These are phyloP conservation scores for Laguncularia racemosa DNA, from an alignment of 345 rosid species.

Conservation along the genomic window DNA sequence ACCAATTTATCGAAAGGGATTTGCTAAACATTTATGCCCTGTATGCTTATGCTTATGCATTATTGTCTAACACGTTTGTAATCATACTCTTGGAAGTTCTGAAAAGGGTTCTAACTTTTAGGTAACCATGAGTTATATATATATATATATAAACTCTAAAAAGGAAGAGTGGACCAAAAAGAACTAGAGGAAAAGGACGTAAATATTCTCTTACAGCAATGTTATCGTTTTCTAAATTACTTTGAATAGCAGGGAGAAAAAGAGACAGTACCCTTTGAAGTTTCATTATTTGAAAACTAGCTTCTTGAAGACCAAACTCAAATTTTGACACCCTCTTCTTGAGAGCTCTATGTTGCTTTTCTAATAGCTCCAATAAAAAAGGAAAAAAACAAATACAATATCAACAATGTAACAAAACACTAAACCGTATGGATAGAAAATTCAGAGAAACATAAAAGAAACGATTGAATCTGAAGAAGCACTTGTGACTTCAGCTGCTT, in stretches of 20 bases:
- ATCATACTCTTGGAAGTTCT: too few relatives aligned
- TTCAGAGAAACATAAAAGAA: neutral
- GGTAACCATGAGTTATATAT: too few relatives aligned
- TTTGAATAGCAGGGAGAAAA: neutral
- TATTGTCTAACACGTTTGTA: too few relatives aligned
- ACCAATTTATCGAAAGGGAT: too few relatives aligned
- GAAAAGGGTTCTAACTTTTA: too few relatives aligned
- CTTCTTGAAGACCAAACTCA: slow-evolving; percentile 90
- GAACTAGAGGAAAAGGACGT: neutral
- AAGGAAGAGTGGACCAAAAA: neutral
- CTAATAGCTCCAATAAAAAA: slow-evolving; percentile 48
- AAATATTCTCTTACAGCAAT: neutral
- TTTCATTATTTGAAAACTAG: slow-evolving; percentile 79
- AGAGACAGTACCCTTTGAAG: slow-evolving; percentile 60
- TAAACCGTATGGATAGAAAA: neutral
- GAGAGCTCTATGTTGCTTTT: slow-evolving; percentile 69
- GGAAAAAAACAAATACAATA: too few relatives aligned
- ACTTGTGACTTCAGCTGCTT: slow-evolving; percentile 87
- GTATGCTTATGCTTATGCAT: too few relatives aligned
- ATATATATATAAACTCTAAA: too few relatives aligned
- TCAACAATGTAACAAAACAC: neutral
- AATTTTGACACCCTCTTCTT: slow-evolving; percentile 86
- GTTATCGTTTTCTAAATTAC: neutral
- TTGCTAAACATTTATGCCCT: too few relatives aligned
- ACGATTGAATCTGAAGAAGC: neutral